Percentiles rank a stretch among this genome's conserved stretches.
phyloP scores from a whole-genome alignment of 2,329 filamentous ascomycete genomes.

The Fusarium piperis region DNA sequence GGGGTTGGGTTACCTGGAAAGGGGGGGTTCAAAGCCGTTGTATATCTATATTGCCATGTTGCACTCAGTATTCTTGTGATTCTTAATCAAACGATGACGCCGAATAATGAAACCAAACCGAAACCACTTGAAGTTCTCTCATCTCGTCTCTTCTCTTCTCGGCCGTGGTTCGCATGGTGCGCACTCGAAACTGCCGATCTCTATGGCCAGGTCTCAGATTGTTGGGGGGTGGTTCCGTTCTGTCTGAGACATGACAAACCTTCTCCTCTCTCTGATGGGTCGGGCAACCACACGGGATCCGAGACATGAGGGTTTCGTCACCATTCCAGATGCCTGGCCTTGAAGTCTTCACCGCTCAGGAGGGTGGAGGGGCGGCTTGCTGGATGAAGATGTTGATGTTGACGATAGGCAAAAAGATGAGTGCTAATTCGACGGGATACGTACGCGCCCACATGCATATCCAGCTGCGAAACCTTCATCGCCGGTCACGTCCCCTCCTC shows the following conservation, averaged over 20 bases:
- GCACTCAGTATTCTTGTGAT: neutral
- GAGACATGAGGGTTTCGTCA: conserved; percentile 27
- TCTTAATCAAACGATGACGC: conserved; percentile 1
- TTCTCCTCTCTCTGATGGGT: neutral
- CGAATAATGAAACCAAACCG: neutral
- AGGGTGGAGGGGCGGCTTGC: neutral
- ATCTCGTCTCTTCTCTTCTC: neutral
- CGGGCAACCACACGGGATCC: neutral
- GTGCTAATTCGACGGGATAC: neutral
- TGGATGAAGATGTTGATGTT: neutral
- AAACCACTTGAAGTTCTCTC: neutral
- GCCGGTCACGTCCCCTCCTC: neutral
- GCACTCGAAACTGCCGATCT: neutral
- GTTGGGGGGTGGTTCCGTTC: neutral
- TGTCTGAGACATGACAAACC: conserved; percentile 10
- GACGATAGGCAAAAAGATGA: neutral
- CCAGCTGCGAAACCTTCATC: neutral
- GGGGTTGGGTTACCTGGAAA: neutral
- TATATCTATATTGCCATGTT: conserved; percentile 11
- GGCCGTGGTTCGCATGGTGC: neutral
- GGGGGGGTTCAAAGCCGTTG: neutral
- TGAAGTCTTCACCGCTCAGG: conserved; percentile 1
- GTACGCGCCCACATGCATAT: neutral
- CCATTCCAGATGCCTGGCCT: conserved; percentile 14
- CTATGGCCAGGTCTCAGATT: neutral